These are phyloP conservation scores for Ascochyta viciae-villosae DNA, from an alignment of 2,329 filamentous ascomycete species.

Conservation along the genomic window DNA sequence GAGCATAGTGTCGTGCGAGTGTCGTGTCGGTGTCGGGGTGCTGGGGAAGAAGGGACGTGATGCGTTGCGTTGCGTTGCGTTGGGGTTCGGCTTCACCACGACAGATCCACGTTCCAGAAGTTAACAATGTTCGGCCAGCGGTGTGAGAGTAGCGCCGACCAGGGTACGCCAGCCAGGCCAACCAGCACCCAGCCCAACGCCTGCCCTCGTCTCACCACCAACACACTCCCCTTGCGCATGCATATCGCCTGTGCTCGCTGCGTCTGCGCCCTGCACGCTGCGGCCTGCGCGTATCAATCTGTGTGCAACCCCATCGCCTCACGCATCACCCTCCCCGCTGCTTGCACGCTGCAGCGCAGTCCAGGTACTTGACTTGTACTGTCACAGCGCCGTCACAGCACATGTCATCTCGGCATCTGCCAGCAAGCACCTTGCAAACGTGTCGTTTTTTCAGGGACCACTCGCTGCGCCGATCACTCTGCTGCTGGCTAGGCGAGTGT, in stretches of 20 bases:
- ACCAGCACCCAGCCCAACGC: conserved; percentile 1
- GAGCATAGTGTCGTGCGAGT: conserved; percentile 31
- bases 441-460: conserved; percentile 15
- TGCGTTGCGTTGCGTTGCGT: background rate
- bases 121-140: conserved; percentile 21
- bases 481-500: background rate
- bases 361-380: background rate
- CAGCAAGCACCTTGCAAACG: conserved; percentile 12
- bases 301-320: conserved; percentile 6
- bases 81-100: too few species aligned
- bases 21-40: conserved; percentile 4
- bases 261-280: background rate
- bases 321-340: conserved; percentile 1
- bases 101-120: conserved; percentile 16
- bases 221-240: conserved; percentile 15
- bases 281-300: conserved; percentile 1
- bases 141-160: conserved; percentile 9
- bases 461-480: conserved; percentile 5
- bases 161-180: conserved; percentile 1
- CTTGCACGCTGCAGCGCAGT: background rate
- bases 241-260: conserved; percentile 2
- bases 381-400: background rate
- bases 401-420: conserved; percentile 1
- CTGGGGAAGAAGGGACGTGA: background rate
- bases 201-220: conserved; percentile 15